Base-by-base conservation (phyloP, 495 filamentous ascomycete species). In the Pseudevernia furfuracea region DNA sequence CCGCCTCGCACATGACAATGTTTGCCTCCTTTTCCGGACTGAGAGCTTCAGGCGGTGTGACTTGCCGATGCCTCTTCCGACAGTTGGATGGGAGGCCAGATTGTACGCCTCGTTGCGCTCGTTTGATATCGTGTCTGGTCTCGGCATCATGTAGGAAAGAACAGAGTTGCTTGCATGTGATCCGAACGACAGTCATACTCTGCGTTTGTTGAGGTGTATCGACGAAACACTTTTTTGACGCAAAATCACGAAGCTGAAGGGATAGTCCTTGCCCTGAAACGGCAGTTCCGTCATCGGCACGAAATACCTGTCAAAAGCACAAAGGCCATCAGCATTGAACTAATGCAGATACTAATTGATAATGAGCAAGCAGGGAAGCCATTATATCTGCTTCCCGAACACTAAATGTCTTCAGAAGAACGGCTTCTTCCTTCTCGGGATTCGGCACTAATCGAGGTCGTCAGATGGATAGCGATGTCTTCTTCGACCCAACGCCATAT, bases 41-140 rank as follows among this genome's bases (percentile, higher is more conserved):
- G 2, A 43, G 39, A 43, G 52, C 52, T 55, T 55, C 52, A 55
- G 52, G 52, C 52, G 46, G 46, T 49, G 46, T 49, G 25, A 25
- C 46, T 49, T 49, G 46, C 34, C 34, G 34, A 34, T 34, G 39
- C 17, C 39, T 43, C 39, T 43, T 43, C 34, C 39, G 39, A 6
- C 17, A 43, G 17, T 43, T 43, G 17, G 6, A 43, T 43, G 6
- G 15, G 6, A 43, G 39, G 17, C 17, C 17, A 43, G 39, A 43
- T 43, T 43, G 6, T 43, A 43, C 17, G 19, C 17, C 39, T 43
- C 39, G 14, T 43, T 17, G 17, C 39, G 39, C 39, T 19, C 15
- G 39, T 43, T 43, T 43, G 15, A 43, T 43, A 43, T 43, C 39
- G 39, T 43, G 17, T 43, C 39, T 43, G 17, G 19, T 43, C 39